Evolutionary conservation across 1,284 basidiomycete species (phyloP), one percentile per base, ranked within the genome.

Genomic region (Psilocybe mexicana): DNA sequence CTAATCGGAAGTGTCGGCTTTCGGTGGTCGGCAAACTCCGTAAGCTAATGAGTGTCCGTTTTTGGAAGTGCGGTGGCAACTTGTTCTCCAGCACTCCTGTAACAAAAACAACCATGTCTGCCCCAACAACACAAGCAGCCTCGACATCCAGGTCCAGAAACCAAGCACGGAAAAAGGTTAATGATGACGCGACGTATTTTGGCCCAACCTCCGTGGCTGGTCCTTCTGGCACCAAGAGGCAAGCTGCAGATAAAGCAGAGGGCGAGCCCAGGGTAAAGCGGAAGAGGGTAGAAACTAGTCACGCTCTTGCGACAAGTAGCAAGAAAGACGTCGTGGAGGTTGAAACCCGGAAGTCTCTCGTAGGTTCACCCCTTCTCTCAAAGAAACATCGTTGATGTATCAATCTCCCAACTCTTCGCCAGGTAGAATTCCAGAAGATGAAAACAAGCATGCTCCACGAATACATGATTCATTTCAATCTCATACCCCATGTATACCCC

Each of bases 391-490:
- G 38, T 25, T 11, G 18, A 18, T 18, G 25, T 38, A 11, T 24
- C 43, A 8, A 18, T 18, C n/a, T 44, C 30, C 5, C 25, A 18
- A 42, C 24, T 35, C 56, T 43, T 35, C 11, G 14, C 63, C 70
- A 92, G 90, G 80, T 92, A 63, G 87, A 92, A 69, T 91, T 92
- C 68, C 74, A 77, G 45, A 81, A 82, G 61, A 76, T 92, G 72
- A 81, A 88, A 23, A 74, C 75, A 24, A 70, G 79, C 33, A 79
- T 81, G 12, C 73, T 92, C 26, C 81, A 89, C 68, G 81, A 83
- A 56, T 92, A 92, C 70, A 80, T 92, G 56, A 77, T 79, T 12
- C 83, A 87, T 55, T 87, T 82, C 65, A 85, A 90, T 67, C 79
- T 92, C 52, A 76, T 88, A 24, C 90, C 90, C 14, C 67, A 72